Evolutionary conservation across 2,329 filamentous ascomycete species (phyloP).

Genomic region (Pezicula radicicola): DNA sequence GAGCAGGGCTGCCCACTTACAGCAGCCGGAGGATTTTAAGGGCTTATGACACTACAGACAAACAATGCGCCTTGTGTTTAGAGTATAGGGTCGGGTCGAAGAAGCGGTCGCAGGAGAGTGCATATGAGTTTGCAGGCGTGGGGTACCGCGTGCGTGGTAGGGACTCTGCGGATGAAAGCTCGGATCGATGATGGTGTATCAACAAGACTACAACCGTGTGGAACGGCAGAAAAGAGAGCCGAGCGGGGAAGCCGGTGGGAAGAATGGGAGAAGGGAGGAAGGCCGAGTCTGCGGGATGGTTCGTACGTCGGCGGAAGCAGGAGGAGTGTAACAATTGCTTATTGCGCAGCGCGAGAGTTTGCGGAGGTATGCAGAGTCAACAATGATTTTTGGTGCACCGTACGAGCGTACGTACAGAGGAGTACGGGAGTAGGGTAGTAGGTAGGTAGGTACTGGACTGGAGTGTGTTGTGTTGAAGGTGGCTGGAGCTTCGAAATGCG

Average conservation of each 20-base stretch:
- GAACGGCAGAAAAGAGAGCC: not conserved
- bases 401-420: too few species aligned
- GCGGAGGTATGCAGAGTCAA: too few species aligned
- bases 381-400: too few species aligned
- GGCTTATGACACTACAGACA: slow-evolving; percentile 7
- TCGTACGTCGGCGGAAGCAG: not conserved
- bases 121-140: not conserved
- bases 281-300: slow-evolving; percentile 1
- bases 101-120: slow-evolving; percentile 8
- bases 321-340: not conserved
- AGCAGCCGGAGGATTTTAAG: slow-evolving; percentile 8
- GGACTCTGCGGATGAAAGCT: not conserved
- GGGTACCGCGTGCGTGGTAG: not conserved
- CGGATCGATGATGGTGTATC: not conserved
- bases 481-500: too few species aligned
- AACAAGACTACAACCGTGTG: not conserved
- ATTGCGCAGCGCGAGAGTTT: not conserved
- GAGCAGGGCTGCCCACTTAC: slow-evolving; percentile 12
- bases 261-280: not conserved
- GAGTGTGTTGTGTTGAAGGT: too few species aligned
- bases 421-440: too few species aligned
- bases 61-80: slow-evolving; percentile 19
- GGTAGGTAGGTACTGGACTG: too few species aligned
- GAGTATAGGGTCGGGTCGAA: slow-evolving; percentile 8
- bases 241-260: not conserved